Evolutionary conservation across 371 early-diverging fungal species (phyloP).

Genomic region (Mortierella sp.): DNA sequence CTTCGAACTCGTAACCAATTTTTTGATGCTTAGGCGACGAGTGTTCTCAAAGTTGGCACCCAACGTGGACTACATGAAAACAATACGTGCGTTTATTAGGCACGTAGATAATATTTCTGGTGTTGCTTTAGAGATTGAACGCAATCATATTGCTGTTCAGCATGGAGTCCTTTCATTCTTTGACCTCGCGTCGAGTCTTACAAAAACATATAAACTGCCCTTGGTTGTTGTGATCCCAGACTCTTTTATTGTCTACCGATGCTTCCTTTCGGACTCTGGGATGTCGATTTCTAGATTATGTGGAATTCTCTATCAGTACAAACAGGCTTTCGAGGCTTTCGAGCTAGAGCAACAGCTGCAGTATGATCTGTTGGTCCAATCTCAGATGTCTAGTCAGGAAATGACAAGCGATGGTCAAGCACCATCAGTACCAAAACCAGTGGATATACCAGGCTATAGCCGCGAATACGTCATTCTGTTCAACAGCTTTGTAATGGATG

Average conservation of each 20-base stretch:
- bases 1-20: neutral
- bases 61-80: slow-evolving; percentile 63
- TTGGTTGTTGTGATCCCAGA: slow-evolving; percentile 66
- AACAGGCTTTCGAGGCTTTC: slow-evolving; percentile 37
- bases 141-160: slow-evolving; percentile 63
- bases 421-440: slow-evolving; percentile 10
- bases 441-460: slow-evolving; percentile 53
- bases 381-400: slow-evolving; percentile 43
- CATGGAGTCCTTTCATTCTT: slow-evolving; percentile 69
- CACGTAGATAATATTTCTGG: slow-evolving; percentile 63
- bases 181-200: slow-evolving; percentile 65
- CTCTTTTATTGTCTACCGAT: slow-evolving; percentile 63
- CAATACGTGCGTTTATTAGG: slow-evolving; percentile 61
- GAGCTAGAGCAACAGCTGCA: slow-evolving; percentile 32
- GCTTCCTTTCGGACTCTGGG: slow-evolving; percentile 63
- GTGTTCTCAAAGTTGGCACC: slow-evolving; percentile 63
- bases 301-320: slow-evolving; percentile 63
- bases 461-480: slow-evolving; percentile 64
- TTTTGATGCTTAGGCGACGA: slow-evolving; percentile 30
- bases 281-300: slow-evolving; percentile 70
- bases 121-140: slow-evolving; percentile 60
- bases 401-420: slow-evolving; percentile 31
- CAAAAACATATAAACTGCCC: slow-evolving; percentile 60
- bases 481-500: slow-evolving; percentile 70
- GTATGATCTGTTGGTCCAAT: slow-evolving; percentile 31